A percentile compares a stretch with the other conserved stretches of the same genome.
Conservation (phyloP, 257 asterid species). For the Cruciata laevipes region DNA sequence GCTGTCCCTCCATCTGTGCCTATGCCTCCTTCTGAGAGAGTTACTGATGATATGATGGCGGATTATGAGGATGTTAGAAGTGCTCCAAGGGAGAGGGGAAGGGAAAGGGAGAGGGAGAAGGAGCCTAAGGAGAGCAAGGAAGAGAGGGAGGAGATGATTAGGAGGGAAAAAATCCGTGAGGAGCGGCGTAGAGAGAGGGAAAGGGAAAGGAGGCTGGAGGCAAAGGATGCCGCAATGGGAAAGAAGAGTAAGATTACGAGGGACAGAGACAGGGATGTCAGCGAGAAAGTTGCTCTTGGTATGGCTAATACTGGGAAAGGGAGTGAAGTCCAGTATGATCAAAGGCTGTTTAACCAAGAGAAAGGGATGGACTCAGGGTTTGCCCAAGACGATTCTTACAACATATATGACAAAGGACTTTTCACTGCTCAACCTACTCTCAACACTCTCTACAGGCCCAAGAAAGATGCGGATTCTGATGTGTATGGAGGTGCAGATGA, state of each 20-base stretch:
- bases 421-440: constrained; percentile 62
- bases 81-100: constrained; percentile 39
- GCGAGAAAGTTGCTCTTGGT: constrained; percentile 87
- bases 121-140: constrained; percentile 38
- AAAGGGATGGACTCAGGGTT: constrained; percentile 90
- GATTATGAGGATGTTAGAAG: constrained; percentile 61
- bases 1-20: constrained; percentile 44
- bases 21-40: constrained; percentile 76
- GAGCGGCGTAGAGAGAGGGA: constrained; percentile 82
- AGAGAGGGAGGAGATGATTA: constrained; percentile 55
- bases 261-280: constrained; percentile 83
- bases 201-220: constrained; percentile 84
- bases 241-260: constrained; percentile 83
- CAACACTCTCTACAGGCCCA: constrained; percentile 72
- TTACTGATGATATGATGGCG: constrained; percentile 39
- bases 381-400: constrained; percentile 69
- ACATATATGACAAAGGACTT: constrained; percentile 73
- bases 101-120: constrained; percentile 22
- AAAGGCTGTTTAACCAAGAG: constrained; percentile 86
- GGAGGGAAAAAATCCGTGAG: constrained; percentile 82
- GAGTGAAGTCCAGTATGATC: constrained; percentile 81
- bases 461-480: constrained; percentile 68
- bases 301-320: constrained; percentile 62
- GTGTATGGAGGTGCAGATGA: constrained; percentile 84
- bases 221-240: constrained; percentile 83